Evolutionary conservation across 2,329 filamentous ascomycete species (phyloP), one percentile per base, ranked within the genome.

Genomic region (Colletotrichum sp.): DNA sequence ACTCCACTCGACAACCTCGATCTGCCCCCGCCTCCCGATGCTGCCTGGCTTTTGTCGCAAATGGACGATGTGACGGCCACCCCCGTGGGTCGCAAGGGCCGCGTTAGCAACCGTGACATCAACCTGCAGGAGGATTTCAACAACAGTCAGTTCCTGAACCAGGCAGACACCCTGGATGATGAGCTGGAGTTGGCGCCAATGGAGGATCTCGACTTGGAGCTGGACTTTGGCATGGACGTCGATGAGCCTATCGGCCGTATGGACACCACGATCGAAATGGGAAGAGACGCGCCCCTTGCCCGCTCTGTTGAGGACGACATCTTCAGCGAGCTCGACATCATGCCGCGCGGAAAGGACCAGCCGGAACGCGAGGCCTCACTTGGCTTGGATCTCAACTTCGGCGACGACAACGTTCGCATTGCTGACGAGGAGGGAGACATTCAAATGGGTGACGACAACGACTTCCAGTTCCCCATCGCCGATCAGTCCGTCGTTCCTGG

Each of bases 1-100:
- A 99, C 97, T 13, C 96, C 98, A 78, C 95, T 97, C 77, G 97
- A 99, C 83, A 93, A 93, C 80, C 88, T 94, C 62, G 92, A 93
- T 78, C 86, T 93, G 75, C 90, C 98, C 28, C 95, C 98, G 36
- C 95, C 97, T 78, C 96, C 96, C 10, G 96, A 98, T 86, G 94
- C 96, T 7, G 95, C 95, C 44, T 93, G 98, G 84, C 90, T 98
- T 10, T 87, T 98, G 70, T 93, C 95, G 13, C 94, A 95, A 81
- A 90, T 95, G 75, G 92, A 95, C 60, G 92, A 92, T 78, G 88
- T 90, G 52, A 88, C 89, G 8, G 85, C 90, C 24, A 86, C 88
- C 12, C 90, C 90, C 26, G 82, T 89, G 60, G 89, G 89, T 78
- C 91, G 92, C 55, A 92, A 90, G 78, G 88, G 88, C 24, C 90